Base-by-base conservation (phyloP, 1,284 basidiomycete genomes). In the Phellinidium pouzarii region DNA sequence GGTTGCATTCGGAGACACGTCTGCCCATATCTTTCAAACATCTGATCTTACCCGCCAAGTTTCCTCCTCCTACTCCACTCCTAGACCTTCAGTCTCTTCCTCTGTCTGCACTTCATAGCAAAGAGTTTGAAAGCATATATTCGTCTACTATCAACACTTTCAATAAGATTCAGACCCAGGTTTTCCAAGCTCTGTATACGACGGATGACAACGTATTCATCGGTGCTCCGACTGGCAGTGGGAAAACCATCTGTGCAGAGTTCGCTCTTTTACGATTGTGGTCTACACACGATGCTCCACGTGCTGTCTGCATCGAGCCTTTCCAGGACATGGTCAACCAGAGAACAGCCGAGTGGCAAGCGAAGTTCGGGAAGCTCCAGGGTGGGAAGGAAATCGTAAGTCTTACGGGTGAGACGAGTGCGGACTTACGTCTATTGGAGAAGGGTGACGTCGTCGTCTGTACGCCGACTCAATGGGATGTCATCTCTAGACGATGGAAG, bases 111-210 rank as follows among this genome's bases (percentile, higher is more conserved):
- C 75, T 99, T 2, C 91, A 95, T 69, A 95, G 94, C 75, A 82
- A 84, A 64, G 90, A 92, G 56, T 96, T 87, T 59, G 91, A 98
- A 65, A 74, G 75, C 3, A 80, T 97, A 41, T 99, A 96, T 68
- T 79, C 83, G 0, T 79, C 77, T 14, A 79, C 78, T 0, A 86
- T 95, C 58, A 74, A 82, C 56, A 81, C 79, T 0, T 97, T 98
- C 78, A 99, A 99, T 80, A 98, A 97, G 72, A 96, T 98, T 59
- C 96, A 99, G 67, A 99, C 94, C 0, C 96, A 99, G 70, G 93
- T 96, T 34, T 99, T 98, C 84, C 95, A 98, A 61, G 93, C 94
- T 0, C 74, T 99, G 0, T 99, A 95, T 68, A 94, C 91, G 0
- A 88, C 92, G 0, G 94, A 98, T 65, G 94, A 98, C 65, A 96